Evolutionary conservation across 106 monocot species (phyloP), one percentile per base, ranked within the genome.

Genomic region (Dactylorhiza incarnata): DNA sequence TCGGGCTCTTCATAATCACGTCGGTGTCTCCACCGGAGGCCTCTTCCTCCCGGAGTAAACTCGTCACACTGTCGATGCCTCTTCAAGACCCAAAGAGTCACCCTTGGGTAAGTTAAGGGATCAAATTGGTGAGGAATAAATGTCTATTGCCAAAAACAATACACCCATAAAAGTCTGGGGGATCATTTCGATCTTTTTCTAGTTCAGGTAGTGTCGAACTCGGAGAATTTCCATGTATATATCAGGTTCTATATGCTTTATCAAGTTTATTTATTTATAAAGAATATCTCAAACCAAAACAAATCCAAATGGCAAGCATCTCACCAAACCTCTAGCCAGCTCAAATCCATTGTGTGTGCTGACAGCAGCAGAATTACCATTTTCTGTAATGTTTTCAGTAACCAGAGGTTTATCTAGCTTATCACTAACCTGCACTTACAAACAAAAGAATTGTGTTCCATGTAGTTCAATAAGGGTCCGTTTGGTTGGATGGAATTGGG

Each of bases 381-480:
- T 22, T 59, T 19, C 58, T 59, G 58, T 59, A 59, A 6, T 59
- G 58, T 23, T 59, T 6, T 59, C 58, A 59, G 20, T 59, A 59
- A 22, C 58, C n/a, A 59, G 22, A 59, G 58, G 19, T 59, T 59
- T 59, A 22, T 37, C 13, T 5, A 66, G 37, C 12, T 66, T 66
- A 12, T 22, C 6, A 51, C 49, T 81, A 29, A 84, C 86, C 53
- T 79, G 67, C 12, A 44, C 84, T 78, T 66, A 59, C 37, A 20
- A 59, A 4, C 58, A 59, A 6, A 20, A 59, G 22, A 59, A 20
- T 59, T 59, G 20, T 19, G 58, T 9, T 20, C 58, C n/a, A 19
- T 15, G 56, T 23, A 59, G 19, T 59, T 59, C 7, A 59, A 59
- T 22, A 59, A 9, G 22, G 22, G 58, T 22, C 6, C 20, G 1